Conservation (phyloP, 805 yeast species). For the Candida loeiensis region DNA sequence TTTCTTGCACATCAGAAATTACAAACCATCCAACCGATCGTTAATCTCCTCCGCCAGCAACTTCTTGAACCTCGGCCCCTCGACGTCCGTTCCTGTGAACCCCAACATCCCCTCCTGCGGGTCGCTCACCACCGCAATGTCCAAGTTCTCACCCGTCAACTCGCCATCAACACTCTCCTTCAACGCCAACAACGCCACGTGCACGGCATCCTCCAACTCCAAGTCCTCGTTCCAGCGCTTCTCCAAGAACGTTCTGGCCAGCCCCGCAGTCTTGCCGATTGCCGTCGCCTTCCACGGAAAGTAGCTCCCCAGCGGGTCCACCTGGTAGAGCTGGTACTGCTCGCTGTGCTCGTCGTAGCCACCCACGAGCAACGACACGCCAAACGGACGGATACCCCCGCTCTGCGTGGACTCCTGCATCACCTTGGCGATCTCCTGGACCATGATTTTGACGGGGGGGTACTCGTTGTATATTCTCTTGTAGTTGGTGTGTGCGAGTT, state of each 20-base stretch:
- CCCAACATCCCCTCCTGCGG: conserved; percentile 81
- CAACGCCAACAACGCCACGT: conserved; percentile 87
- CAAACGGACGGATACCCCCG: conserved; percentile 99
- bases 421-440: conserved; percentile 89
- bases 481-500: conserved; percentile 87
- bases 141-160: conserved; percentile 94
- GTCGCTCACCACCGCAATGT: conserved; percentile 81
- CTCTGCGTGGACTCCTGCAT: conserved; percentile 99
- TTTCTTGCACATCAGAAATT: conserved; percentile 14
- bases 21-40: conserved; percentile 91
- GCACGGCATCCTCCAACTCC: conserved; percentile 97
- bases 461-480: conserved; percentile 93
- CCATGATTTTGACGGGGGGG: conserved; percentile 93
- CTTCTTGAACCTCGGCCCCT: conserved; percentile 87
- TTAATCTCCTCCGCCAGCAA: conserved; percentile 87
- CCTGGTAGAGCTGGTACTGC: conserved; percentile 80
- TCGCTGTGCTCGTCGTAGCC: conserved; percentile 82
- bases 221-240: conserved; percentile 98
- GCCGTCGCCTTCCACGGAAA: conserved; percentile 99
- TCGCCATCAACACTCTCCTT: conserved; percentile 98
- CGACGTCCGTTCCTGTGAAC: conserved; percentile 74
- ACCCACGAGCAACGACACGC: conserved; percentile 90
- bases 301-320: conserved; percentile 96
- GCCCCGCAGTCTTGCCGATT: conserved; percentile 90
- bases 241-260: conserved; percentile 96